Percentiles rank a stretch among this genome's conserved stretches.
phyloP scores from a whole-genome alignment of 106 monocot species.

The Dendrobium chrysotoxum region DNA sequence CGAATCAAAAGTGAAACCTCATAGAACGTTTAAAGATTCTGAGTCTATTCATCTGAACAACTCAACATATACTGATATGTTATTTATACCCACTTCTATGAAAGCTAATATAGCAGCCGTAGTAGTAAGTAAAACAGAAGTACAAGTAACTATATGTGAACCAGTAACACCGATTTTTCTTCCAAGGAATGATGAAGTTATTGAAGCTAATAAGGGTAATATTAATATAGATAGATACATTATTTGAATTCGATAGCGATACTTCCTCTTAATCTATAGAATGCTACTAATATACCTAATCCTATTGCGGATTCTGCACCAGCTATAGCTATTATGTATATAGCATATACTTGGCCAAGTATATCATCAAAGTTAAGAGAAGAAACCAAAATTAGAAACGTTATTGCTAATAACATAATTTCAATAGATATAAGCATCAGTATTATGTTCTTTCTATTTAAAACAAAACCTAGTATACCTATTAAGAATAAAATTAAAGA shows the following conservation, averaged over 20 bases:
- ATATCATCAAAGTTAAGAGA: conserved; percentile 1
- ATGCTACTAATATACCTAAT: conserved; percentile 2
- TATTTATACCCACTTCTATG: background rate
- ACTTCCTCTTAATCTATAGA: conserved; percentile 7
- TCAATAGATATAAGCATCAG: conserved; percentile 5
- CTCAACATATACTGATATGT: background rate
- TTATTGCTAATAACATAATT: conserved; percentile 1
- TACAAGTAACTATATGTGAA: background rate
- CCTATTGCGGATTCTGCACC: conserved; percentile 1
- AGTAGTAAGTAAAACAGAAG: background rate
- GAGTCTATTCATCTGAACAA: conserved; percentile 4
- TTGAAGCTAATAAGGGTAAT: conserved; percentile 7
- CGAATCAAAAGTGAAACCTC: conserved; percentile 2
- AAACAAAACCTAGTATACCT: conserved; percentile 5
- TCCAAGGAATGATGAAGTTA: background rate
- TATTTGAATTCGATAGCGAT: conserved; percentile 1
- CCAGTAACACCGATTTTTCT: conserved; percentile 2
- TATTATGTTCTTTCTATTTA: conserved; percentile 6
- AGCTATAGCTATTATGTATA: background rate
- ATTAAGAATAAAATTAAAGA: conserved; percentile 3
- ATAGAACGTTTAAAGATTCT: background rate
- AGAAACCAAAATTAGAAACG: background rate
- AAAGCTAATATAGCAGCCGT: background rate
- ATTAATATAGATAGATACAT: conserved; percentile 4
- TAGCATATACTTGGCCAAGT: background rate